Evolutionary conservation across 2,329 filamentous ascomycete species (phyloP).

Genomic region (Aspergillus felis): DNA sequence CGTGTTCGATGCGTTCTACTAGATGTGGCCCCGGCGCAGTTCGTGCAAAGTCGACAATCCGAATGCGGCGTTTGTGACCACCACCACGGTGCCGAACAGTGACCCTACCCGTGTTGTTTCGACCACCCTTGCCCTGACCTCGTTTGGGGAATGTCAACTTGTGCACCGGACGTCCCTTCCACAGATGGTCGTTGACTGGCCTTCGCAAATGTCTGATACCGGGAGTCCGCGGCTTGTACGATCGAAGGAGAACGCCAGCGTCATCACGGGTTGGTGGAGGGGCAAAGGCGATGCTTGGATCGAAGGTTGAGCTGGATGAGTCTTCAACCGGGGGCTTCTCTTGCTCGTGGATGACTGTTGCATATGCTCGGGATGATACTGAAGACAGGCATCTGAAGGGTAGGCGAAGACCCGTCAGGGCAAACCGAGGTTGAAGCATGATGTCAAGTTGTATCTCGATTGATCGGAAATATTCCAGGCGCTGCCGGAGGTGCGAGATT

Average conservation of each 20-base stretch:
- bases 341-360: slow-evolving; percentile 43
- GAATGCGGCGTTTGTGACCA: slow-evolving; percentile 85
- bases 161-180: slow-evolving; percentile 83
- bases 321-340: slow-evolving; percentile 25
- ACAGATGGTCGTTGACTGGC: slow-evolving; percentile 93
- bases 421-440: slow-evolving; percentile 67
- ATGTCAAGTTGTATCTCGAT: slow-evolving; percentile 7
- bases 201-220: slow-evolving; percentile 87
- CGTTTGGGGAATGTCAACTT: slow-evolving; percentile 87
- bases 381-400: slow-evolving; percentile 45
- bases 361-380: slow-evolving; percentile 50
- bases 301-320: slow-evolving; percentile 33
- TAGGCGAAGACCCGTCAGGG: slow-evolving; percentile 49
- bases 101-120: slow-evolving; percentile 80
- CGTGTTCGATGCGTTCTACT: slow-evolving; percentile 93
- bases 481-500: neutral
- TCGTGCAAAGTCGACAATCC: slow-evolving; percentile 84
- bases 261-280: slow-evolving; percentile 44
- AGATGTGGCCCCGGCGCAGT: slow-evolving; percentile 74
- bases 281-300: slow-evolving; percentile 39
- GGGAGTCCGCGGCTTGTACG: slow-evolving; percentile 89
- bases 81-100: slow-evolving; percentile 90
- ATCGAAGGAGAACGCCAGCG: slow-evolving; percentile 58
- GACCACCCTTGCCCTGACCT: slow-evolving; percentile 85
- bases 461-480: neutral